These are phyloP conservation scores for Colletotrichum euphorbiae DNA, from an alignment of 2,329 filamentous ascomycete species.

Conservation along the genomic window DNA sequence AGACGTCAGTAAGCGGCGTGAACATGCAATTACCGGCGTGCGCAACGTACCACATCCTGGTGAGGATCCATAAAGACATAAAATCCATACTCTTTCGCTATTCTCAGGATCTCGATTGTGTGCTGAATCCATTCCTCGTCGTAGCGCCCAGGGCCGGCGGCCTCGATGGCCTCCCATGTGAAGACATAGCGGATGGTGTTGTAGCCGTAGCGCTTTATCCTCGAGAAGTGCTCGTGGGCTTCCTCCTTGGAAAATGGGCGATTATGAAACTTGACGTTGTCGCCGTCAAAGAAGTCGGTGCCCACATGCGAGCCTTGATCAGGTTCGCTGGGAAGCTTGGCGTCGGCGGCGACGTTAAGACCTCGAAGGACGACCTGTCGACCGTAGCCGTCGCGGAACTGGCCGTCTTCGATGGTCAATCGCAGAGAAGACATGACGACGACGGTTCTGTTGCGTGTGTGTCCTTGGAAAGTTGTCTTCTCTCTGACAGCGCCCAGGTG, in stretches of 20 bases:
- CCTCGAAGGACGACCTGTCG: constrained; percentile 90
- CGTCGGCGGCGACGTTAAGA: constrained; percentile 92
- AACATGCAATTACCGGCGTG: neutral
- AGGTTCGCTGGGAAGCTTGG: constrained; percentile 87
- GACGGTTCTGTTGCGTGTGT: neutral
- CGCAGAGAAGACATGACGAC: constrained; percentile 76
- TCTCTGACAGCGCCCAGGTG: neutral
- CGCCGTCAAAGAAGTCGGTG: constrained; percentile 90
- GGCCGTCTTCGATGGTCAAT: constrained; percentile 84
- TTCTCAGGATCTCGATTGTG: constrained; percentile 84
- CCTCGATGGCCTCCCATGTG: constrained; percentile 99
- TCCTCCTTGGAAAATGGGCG: constrained; percentile 87
- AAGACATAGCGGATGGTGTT: constrained; percentile 97
- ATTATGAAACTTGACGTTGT: constrained; percentile 88
- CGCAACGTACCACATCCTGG: constrained; percentile 84
- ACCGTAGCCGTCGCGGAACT: constrained; percentile 84
- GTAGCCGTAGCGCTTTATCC: constrained; percentile 90
- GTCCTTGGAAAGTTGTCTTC: neutral
- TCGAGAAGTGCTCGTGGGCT: constrained; percentile 86
- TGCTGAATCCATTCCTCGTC: constrained; percentile 94
- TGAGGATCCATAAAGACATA: constrained; percentile 99
- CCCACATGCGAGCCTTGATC: constrained; percentile 82
- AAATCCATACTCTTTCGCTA: constrained; percentile 91
- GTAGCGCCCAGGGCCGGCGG: constrained; percentile 88
- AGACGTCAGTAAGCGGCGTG: constrained; percentile 44